These are phyloP conservation scores for Eurotiales sp. DNA, from an alignment of 2,329 filamentous ascomycete species.

Conservation along the genomic window DNA sequence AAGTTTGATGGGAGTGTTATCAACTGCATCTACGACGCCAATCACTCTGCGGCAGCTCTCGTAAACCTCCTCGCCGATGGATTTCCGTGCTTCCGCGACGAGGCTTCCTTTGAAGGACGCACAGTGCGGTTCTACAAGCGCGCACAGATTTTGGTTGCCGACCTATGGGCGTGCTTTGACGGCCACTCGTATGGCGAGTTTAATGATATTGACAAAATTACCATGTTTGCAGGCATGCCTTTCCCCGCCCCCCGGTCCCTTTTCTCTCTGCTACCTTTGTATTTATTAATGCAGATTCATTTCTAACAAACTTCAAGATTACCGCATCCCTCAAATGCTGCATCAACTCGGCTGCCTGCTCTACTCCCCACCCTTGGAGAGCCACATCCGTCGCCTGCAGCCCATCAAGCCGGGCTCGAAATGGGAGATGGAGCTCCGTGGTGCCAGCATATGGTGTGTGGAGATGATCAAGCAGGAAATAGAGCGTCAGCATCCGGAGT, in stretches of 20 bases:
- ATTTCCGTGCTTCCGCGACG: slow-evolving; percentile 84
- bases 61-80: slow-evolving; percentile 81
- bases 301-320: slow-evolving; percentile 55
- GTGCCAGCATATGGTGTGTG: slow-evolving; percentile 93
- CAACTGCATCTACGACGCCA: slow-evolving; percentile 69
- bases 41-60: slow-evolving; percentile 74
- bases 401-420: slow-evolving; percentile 66
- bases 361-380: slow-evolving; percentile 76
- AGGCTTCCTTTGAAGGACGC: slow-evolving; percentile 68
- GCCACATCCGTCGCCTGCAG: slow-evolving; percentile 62
- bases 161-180: slow-evolving; percentile 94
- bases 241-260: too few relatives aligned
- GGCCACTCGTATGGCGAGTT: slow-evolving; percentile 77
- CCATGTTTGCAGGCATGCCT: slow-evolving; percentile 81
- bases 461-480: slow-evolving; percentile 86
- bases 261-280: neutral
- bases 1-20: slow-evolving; percentile 71
- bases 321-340: slow-evolving; percentile 91
- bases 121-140: slow-evolving; percentile 84
- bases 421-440: slow-evolving; percentile 86
- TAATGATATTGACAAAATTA: slow-evolving; percentile 87
- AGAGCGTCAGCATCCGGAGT: slow-evolving; percentile 63
- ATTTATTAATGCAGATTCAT: neutral
- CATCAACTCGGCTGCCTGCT: slow-evolving; percentile 75
- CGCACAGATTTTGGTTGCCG: slow-evolving; percentile 92